Percentiles rank a stretch among this genome's conserved stretches.
phyloP scores from a whole-genome alignment of 1,284 basidiomycete genomes.

The Ganoderma lingzhi region DNA sequence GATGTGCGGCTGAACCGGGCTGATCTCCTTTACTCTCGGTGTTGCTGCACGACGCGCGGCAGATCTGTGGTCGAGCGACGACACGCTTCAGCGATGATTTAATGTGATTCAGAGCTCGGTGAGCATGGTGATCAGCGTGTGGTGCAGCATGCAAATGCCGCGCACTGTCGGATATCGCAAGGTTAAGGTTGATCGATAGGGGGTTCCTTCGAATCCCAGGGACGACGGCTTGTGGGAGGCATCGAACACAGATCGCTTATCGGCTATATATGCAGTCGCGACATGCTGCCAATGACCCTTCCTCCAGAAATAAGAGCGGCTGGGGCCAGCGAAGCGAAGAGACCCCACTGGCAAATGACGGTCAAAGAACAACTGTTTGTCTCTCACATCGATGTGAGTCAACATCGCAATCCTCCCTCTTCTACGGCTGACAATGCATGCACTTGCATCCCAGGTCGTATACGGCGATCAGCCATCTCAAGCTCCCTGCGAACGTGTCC shows the following conservation, averaged over 20 bases:
- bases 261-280: not conserved
- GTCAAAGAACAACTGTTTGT: not conserved
- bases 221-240: not conserved
- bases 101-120: not conserved
- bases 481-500: constrained; percentile 21
- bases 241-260: not conserved
- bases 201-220: not conserved
- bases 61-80: not conserved
- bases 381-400: not conserved
- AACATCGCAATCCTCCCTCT: not conserved
- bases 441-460: constrained; percentile 7
- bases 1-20: too few relatives aligned
- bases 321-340: not conserved
- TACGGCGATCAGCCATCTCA: constrained; percentile 17
- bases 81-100: too few relatives aligned
- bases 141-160: not conserved
- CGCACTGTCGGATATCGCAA: not conserved
- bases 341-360: not conserved
- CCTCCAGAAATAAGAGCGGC: not conserved
- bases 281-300: not conserved
- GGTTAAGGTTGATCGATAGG: not conserved
- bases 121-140: not conserved
- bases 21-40: not conserved
- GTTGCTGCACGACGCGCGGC: not conserved
- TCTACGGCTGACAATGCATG: not conserved